These are phyloP conservation scores for Backusella australiensis DNA, from an alignment of 192 early-diverging fungal genomes.

Conservation along the genomic window DNA sequence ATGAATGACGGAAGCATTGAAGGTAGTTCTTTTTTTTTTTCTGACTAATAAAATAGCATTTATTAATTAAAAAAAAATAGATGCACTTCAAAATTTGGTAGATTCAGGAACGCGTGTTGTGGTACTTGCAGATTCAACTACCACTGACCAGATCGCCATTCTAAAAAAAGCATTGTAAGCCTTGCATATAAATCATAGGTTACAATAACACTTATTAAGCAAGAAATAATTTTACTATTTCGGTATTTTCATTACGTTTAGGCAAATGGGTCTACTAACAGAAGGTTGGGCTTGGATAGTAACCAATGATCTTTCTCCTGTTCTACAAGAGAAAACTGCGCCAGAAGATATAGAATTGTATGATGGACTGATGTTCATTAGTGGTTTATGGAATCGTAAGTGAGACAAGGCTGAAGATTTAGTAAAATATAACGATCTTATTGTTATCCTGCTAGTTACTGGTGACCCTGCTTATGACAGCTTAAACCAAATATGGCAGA, in stretches of 20 bases:
- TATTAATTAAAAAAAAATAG: background rate
- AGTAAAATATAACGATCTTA: background rate
- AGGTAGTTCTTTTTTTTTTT: background rate
- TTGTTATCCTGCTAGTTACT: slow-evolving; percentile 18
- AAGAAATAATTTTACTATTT: background rate
- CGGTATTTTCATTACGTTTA: background rate
- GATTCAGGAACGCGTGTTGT: slow-evolving; percentile 5
- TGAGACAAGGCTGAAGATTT: background rate
- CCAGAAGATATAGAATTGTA: slow-evolving; percentile 6
- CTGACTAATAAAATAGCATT: background rate
- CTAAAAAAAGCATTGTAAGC: slow-evolving; percentile 12
- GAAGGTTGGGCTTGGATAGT: slow-evolving; percentile 30
- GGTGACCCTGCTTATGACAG: slow-evolving; percentile 15
- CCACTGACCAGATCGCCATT: slow-evolving; percentile 1
- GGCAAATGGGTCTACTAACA: slow-evolving; percentile 18
- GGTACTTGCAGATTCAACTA: slow-evolving; percentile 12
- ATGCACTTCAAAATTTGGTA: background rate
- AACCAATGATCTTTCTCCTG: slow-evolving; percentile 15
- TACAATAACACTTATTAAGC: background rate
- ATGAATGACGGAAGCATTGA: background rate
- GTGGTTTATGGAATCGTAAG: slow-evolving; percentile 32
- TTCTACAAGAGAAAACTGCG: background rate
- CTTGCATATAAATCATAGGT: background rate
- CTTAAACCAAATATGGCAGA: slow-evolving; percentile 5
- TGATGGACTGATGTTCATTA: slow-evolving; percentile 32